Evolutionary conservation across 2,329 filamentous ascomycete genomes (phyloP).

Genomic region (Thermoascus crustaceus): DNA sequence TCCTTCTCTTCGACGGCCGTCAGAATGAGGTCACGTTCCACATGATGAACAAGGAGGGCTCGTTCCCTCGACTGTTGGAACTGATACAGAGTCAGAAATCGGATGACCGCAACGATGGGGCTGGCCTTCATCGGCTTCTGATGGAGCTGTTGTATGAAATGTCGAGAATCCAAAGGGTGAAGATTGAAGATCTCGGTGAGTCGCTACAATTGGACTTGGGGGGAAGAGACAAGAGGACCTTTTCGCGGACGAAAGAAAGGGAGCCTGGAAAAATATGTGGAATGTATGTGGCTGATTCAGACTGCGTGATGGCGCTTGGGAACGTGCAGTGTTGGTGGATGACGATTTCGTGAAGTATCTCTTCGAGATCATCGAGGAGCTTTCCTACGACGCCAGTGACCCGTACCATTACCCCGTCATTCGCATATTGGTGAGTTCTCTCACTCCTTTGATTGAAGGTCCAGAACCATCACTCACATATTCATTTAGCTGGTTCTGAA

Average conservation of each 20-base stretch:
- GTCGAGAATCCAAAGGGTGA: slow-evolving; percentile 80
- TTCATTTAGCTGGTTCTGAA: slow-evolving; percentile 73
- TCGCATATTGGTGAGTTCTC: slow-evolving; percentile 65
- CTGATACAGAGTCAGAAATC: slow-evolving; percentile 59
- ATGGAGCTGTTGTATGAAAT: slow-evolving; percentile 93
- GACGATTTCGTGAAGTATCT: slow-evolving; percentile 79
- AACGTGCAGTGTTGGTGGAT: slow-evolving; percentile 45
- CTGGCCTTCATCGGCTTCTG: slow-evolving; percentile 67
- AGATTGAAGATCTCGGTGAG: slow-evolving; percentile 66
- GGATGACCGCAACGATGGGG: slow-evolving; percentile 42
- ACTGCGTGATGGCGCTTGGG: too few species aligned
- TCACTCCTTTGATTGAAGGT: background rate
- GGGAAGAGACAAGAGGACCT: too few species aligned
- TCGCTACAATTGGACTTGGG: slow-evolving; percentile 7
- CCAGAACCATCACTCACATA: slow-evolving; percentile 10
- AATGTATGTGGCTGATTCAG: too few species aligned
- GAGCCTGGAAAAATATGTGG: too few species aligned
- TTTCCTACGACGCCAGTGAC: slow-evolving; percentile 79
- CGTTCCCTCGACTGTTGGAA: slow-evolving; percentile 75
- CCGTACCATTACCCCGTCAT: slow-evolving; percentile 96
- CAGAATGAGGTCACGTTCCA: slow-evolving; percentile 69
- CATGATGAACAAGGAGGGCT: slow-evolving; percentile 78
- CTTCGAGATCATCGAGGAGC: slow-evolving; percentile 77
- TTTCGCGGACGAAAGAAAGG: too few species aligned
- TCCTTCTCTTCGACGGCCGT: slow-evolving; percentile 81